Evolutionary conservation across 2,329 filamentous ascomycete genomes (phyloP).

Genomic region (Fusarium kyushuense): DNA sequence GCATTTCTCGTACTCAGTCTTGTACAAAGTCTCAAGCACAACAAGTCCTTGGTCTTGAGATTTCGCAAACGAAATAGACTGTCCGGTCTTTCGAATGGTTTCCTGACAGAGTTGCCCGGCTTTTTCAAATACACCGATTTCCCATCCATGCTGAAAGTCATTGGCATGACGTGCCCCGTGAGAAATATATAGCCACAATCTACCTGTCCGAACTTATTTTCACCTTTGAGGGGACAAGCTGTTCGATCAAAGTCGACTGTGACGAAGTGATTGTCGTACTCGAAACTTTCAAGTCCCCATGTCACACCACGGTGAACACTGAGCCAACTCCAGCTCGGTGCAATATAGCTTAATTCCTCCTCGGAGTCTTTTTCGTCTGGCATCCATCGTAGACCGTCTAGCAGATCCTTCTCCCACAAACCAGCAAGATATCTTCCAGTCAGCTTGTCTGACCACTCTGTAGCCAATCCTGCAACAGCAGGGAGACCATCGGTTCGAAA

Average conservation of each 20-base stretch:
- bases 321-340: constrained; percentile 48
- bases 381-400: constrained; percentile 38
- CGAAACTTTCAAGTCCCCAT: constrained; percentile 34
- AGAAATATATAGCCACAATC: constrained; percentile 39
- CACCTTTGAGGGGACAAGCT: constrained; percentile 8
- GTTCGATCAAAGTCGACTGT: constrained; percentile 24
- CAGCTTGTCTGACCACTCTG: constrained; percentile 27
- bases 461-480: constrained; percentile 44
- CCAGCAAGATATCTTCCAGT: constrained; percentile 45
- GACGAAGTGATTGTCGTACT: constrained; percentile 26
- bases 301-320: constrained; percentile 42
- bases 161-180: constrained; percentile 27
- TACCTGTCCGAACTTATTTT: constrained; percentile 39
- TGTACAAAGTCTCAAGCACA: constrained; percentile 31
- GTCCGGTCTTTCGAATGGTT: constrained; percentile 28
- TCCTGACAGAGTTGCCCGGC: not conserved
- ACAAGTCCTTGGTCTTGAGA: constrained; percentile 3
- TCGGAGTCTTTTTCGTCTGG: constrained; percentile 25
- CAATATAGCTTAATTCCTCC: constrained; percentile 11
- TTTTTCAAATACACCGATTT: constrained; percentile 22
- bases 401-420: constrained; percentile 41
- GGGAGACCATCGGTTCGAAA: constrained; percentile 40
- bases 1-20: constrained; percentile 15
- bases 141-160: constrained; percentile 9
- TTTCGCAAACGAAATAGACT: constrained; percentile 30